A percentile compares a stretch with the other conserved stretches of the same genome.
Conservation (phyloP, 352 stramenopile species). For the Phytophthora tentaculata region DNA sequence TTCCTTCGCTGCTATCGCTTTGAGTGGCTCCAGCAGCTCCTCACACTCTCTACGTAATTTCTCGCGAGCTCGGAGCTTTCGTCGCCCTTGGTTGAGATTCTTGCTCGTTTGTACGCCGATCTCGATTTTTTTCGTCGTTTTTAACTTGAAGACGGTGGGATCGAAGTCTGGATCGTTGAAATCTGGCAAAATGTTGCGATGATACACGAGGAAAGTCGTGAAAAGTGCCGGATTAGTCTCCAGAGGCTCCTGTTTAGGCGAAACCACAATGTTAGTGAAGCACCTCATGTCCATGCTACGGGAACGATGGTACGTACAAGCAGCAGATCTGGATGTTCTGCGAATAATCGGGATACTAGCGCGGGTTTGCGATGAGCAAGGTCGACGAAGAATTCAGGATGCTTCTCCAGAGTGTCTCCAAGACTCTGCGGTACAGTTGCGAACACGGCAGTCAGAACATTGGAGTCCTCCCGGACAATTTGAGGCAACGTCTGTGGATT, state of each 20-base stretch:
- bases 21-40: conserved; percentile 34
- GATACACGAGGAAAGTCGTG: conserved; percentile 66
- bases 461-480: conserved; percentile 56
- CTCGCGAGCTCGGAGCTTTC: conserved; percentile 44
- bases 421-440: conserved; percentile 61
- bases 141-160: conserved; percentile 56
- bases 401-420: conserved; percentile 63
- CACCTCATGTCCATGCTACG: neutral
- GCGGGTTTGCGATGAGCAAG: conserved; percentile 68
- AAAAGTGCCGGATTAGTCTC: conserved; percentile 77
- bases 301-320: conserved; percentile 42
- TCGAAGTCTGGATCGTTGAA: conserved; percentile 63
- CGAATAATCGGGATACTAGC: conserved; percentile 66
- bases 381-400: conserved; percentile 73
- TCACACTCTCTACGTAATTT: conserved; percentile 50
- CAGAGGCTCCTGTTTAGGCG: conserved; percentile 53
- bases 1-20: conserved; percentile 20
- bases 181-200: conserved; percentile 65
- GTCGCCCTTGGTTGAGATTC: conserved; percentile 40
- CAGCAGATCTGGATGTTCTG: conserved; percentile 70
- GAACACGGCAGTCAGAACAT: conserved; percentile 55
- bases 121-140: conserved; percentile 49
- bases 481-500: conserved; percentile 57
- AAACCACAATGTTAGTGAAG: conserved; percentile 1
- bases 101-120: conserved; percentile 52